These are phyloP conservation scores for Candida rishiriensis DNA, from an alignment of 805 yeast genomes.

Conservation along the genomic window DNA sequence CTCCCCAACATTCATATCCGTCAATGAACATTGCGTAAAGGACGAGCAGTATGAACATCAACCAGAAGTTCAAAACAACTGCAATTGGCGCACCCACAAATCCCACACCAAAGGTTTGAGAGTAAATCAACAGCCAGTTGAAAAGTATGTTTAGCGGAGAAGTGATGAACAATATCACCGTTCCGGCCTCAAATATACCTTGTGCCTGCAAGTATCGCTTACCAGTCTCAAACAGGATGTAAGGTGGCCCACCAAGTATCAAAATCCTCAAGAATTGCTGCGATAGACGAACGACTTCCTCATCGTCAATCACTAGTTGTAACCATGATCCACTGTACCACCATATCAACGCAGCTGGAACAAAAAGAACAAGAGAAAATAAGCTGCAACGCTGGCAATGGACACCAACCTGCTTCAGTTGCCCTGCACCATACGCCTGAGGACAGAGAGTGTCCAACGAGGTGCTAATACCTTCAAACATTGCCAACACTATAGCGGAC, in stretches of 20 bases:
- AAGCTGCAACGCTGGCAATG: constrained; percentile 64
- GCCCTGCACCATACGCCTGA: constrained; percentile 71
- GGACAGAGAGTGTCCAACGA: constrained; percentile 76
- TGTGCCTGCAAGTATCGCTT: constrained; percentile 74
- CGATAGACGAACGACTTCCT: constrained; percentile 45
- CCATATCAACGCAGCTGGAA: constrained; percentile 65
- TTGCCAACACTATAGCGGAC: constrained; percentile 67
- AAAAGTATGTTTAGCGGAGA: constrained; percentile 68
- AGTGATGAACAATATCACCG: constrained; percentile 59
- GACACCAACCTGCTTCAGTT: constrained; percentile 59
- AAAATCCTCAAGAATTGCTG: constrained; percentile 51
- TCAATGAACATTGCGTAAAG: constrained; percentile 54
- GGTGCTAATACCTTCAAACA: constrained; percentile 73
- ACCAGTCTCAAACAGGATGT: constrained; percentile 63
- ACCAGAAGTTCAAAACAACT: constrained; percentile 65
- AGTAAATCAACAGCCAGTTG: constrained; percentile 67
- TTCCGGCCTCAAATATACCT: constrained; percentile 76
- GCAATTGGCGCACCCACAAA: constrained; percentile 75
- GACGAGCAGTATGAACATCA: constrained; percentile 55
- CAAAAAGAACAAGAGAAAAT: constrained; percentile 50
- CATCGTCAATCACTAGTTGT: constrained; percentile 42
- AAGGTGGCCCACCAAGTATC: constrained; percentile 69
- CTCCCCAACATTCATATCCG: constrained; percentile 70
- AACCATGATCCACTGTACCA: constrained; percentile 48
- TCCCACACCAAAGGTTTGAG: constrained; percentile 52